Percentiles rank a stretch among this genome's conserved stretches.
Conservation (phyloP, 208 protist species). For the Hexamita inflata region DNA sequence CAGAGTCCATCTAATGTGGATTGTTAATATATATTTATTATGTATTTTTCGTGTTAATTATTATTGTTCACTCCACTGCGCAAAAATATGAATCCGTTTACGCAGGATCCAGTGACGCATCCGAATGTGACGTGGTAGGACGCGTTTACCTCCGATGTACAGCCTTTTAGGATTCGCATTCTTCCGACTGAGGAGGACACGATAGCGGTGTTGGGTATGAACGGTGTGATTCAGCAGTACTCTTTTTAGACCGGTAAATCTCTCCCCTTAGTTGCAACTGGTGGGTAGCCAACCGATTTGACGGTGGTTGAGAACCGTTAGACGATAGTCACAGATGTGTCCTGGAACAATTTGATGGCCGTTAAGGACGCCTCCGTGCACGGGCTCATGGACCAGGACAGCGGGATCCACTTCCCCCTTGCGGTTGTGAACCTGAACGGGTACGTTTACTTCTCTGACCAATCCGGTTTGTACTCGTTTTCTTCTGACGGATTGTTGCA, state of each 20-base stretch:
- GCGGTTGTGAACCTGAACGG: not conserved
- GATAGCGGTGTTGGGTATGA: not conserved
- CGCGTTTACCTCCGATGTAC: not conserved
- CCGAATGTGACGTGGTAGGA: not conserved
- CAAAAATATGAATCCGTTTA: conserved; percentile 29
- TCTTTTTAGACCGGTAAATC: not conserved
- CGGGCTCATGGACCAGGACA: not conserved
- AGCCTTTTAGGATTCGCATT: not conserved
- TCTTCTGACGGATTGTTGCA: conserved; percentile 11
- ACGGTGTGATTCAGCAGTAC: not conserved
- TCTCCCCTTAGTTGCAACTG: not conserved
- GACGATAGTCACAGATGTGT: conserved; percentile 16
- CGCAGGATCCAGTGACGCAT: conserved; percentile 18
- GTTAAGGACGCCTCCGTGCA: not conserved
- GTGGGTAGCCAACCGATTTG: not conserved
- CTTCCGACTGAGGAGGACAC: not conserved
- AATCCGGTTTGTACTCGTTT: conserved; percentile 18
- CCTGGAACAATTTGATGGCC: conserved; percentile 12
- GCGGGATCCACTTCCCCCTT: not conserved
- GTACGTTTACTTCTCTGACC: conserved; percentile 21
- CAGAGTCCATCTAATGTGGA: too few relatives aligned
- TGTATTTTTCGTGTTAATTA: too few relatives aligned
- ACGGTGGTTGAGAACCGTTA: too few relatives aligned
- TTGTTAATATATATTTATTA: too few relatives aligned
- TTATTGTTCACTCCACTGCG: too few relatives aligned